A percentile compares a stretch with the other conserved stretches of the same genome.
These are phyloP conservation scores for Adiantum capillusveneris DNA, from an alignment of 75 land plant genomes.

Conservation along the genomic window DNA sequence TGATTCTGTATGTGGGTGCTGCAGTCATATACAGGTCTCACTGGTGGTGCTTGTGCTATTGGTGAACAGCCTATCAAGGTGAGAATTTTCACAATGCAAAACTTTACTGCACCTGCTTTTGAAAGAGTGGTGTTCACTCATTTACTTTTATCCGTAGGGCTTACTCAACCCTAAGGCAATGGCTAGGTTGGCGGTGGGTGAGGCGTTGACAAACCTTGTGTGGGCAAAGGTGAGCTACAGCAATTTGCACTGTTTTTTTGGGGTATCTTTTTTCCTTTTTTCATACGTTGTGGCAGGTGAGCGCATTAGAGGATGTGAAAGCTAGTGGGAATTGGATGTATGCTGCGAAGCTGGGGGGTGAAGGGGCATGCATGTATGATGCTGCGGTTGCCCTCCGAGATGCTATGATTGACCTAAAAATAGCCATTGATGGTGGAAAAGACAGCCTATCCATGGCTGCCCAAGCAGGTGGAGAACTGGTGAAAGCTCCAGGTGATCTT, in stretches of 20 bases:
- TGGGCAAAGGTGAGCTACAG: conserved; percentile 59
- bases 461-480: conserved; percentile 73
- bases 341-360: conserved; percentile 95
- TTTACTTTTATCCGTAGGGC: conserved; percentile 42
- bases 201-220: conserved; percentile 90
- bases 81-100: not conserved
- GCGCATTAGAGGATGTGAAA: conserved; percentile 80
- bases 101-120: too few relatives aligned
- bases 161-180: conserved; percentile 81
- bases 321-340: conserved; percentile 99
- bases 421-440: conserved; percentile 98
- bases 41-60: conserved; percentile 94
- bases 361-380: conserved; percentile 97
- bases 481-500: conserved; percentile 91
- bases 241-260: too few relatives aligned
- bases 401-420: conserved; percentile 82
- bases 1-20: too few relatives aligned
- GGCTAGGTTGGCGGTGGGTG: conserved; percentile 91
- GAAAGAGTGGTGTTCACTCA: too few relatives aligned
- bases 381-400: conserved; percentile 81
- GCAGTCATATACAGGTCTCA: conserved; percentile 58
- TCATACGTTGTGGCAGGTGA: conserved; percentile 24
- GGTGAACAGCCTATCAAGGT: conserved; percentile 96
- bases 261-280: too few relatives aligned
- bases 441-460: conserved; percentile 99